Base-by-base conservation (phyloP, 1,284 basidiomycete species). In the Cryptococcus wingfieldii region DNA sequence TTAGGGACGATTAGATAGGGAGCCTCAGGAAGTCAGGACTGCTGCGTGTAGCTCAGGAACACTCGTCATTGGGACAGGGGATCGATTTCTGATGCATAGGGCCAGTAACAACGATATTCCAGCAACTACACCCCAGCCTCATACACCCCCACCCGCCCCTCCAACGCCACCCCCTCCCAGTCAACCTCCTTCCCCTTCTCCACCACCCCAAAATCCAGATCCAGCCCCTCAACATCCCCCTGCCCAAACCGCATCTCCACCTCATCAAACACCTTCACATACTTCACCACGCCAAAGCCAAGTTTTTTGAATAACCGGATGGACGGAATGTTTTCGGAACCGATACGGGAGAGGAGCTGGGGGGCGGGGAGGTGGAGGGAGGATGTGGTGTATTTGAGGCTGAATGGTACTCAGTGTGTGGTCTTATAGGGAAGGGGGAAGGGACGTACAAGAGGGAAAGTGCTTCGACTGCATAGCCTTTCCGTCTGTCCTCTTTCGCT, bases 221-320 rank as follows among this genome's bases (percentile, higher is more conserved):
- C 47, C 31, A 57, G 43, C 10, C 50, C 51, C 18, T 41, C 45
- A 28, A 34, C 39, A 46, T 50, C 48, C 19, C 49, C 42, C 39
- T 39, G 28, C 34, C 49, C 69, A 60, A 68, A 79, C 5, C 79
- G 80, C 82, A 90, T 80, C 76, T 90, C 88, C 2, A 88, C 79
- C 70, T 92, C 88, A 34, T 82, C 76, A 66, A 88, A 91, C 14
- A 90, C 84, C 50, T 83, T 80, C 16, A 89, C 85, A 14, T 79
- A 71, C 67, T 86, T 86, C 37, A 83, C 83, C 31, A 85, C 74
- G 27, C 68, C 69, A 63, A 91, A 90, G 0, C 87, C 87, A 0
- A 91, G 80, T 56, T 80, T 83, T 65, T 81, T 76, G 67, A 90
- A 90, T 2, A 92, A 77, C 3, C 68, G 66, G 31, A 88, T 79